Conservation (phyloP, 352 stramenopile genomes). For the Globisporangium perplexum region DNA sequence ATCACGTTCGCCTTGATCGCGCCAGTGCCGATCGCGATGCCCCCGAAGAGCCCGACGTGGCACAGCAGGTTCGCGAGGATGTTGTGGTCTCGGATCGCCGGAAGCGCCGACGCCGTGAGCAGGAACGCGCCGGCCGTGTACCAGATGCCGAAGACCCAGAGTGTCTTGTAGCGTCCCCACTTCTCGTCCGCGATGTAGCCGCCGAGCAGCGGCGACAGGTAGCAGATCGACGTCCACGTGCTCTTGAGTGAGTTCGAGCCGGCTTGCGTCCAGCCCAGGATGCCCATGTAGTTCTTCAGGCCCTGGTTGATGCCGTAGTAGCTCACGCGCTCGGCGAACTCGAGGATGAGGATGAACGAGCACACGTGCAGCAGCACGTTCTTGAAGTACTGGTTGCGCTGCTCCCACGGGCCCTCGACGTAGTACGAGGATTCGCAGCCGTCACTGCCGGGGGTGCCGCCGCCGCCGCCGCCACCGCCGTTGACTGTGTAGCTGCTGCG, state of each 20-base stretch:
- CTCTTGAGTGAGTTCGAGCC: slow-evolving; percentile 86
- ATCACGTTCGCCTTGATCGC: slow-evolving; percentile 88
- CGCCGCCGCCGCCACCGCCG: slow-evolving; percentile 29
- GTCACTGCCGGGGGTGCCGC: slow-evolving; percentile 26
- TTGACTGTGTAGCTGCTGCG: slow-evolving; percentile 21
- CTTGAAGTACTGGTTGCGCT: slow-evolving; percentile 71
- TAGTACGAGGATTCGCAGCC: slow-evolving; percentile 52
- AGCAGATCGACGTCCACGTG: slow-evolving; percentile 86
- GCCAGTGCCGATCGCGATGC: slow-evolving; percentile 72
- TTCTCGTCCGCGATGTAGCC: slow-evolving; percentile 86
- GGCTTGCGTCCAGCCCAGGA: slow-evolving; percentile 66
- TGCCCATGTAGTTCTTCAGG: slow-evolving; percentile 85
- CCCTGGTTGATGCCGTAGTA: slow-evolving; percentile 89
- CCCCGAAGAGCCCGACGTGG: slow-evolving; percentile 66
- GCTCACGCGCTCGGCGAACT: slow-evolving; percentile 78
- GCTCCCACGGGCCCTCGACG: slow-evolving; percentile 72
- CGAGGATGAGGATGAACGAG: slow-evolving; percentile 84
- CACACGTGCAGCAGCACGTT: slow-evolving; percentile 83
- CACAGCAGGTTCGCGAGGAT: slow-evolving; percentile 59
- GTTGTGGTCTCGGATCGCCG: slow-evolving; percentile 39
- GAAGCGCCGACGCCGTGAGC: slow-evolving; percentile 60
- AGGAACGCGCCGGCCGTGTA: slow-evolving; percentile 73
- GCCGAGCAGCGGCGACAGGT: slow-evolving; percentile 73
- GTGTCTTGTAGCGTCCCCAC: slow-evolving; percentile 79
- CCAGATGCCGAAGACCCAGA: slow-evolving; percentile 77